Evolutionary conservation across 176 grass and related monocot genomes (phyloP).

Genomic region (Oryza glumipatula): DNA sequence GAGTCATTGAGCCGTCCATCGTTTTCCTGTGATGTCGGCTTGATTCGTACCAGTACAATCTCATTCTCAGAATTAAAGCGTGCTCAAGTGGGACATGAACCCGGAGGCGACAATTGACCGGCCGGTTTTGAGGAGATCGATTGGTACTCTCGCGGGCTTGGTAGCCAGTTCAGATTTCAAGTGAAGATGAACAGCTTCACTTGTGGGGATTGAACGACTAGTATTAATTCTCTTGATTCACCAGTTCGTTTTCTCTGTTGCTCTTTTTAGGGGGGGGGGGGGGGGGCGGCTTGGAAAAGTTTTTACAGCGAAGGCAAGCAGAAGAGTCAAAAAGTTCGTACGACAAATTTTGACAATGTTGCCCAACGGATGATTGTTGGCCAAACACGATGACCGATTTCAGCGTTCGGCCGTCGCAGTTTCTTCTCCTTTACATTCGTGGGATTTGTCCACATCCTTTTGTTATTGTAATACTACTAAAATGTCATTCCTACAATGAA

Average conservation of each 20-base stretch:
- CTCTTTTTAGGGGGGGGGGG: background rate
- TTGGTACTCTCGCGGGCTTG: background rate
- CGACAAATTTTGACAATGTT: no score
- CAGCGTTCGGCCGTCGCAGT: background rate
- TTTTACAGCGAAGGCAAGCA: background rate
- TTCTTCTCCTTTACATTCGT: background rate
- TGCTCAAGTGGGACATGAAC: background rate
- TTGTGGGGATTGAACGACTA: background rate
- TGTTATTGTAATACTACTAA: no score
- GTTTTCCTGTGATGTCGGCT: background rate
- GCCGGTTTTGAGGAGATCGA: background rate
- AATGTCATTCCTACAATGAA: no score
- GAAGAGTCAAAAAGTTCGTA: background rate
- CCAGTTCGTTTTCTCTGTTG: background rate
- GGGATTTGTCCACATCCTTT: no score
- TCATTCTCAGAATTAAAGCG: background rate
- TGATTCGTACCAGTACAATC: background rate
- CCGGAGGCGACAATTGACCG: background rate
- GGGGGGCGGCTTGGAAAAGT: background rate
- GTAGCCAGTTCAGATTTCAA: background rate
- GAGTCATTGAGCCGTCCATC: background rate
- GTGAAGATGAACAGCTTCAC: background rate
- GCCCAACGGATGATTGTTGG: background rate
- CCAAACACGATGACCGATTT: background rate
- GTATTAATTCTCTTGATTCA: background rate